phyloP scores from a whole-genome alignment of 345 rosid genomes.

The sweet orange (Citrus sinensis) region DNA sequence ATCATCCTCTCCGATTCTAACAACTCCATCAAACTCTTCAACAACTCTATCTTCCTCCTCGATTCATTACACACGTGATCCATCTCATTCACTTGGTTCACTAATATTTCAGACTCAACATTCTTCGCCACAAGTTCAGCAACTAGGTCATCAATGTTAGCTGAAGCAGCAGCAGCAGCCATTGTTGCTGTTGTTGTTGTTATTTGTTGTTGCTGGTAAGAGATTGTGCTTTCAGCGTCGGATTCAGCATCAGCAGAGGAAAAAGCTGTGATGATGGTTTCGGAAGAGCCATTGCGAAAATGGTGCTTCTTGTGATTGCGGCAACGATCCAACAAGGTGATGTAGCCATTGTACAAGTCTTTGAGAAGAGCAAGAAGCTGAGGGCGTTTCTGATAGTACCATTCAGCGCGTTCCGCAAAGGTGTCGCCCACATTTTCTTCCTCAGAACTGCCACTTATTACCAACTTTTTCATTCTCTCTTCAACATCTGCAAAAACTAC shows the following conservation, averaged over 20 bases:
- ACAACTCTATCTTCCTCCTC: constrained; percentile 44
- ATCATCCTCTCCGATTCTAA: constrained; percentile 67
- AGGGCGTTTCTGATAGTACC: constrained; percentile 68
- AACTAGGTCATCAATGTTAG: constrained; percentile 33
- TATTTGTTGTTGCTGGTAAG: constrained; percentile 32
- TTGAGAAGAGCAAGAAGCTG: constrained; percentile 52
- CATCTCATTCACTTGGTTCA: constrained; percentile 34
- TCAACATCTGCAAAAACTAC: constrained; percentile 39
- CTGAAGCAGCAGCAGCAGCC: neutral
- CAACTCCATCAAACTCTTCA: constrained; percentile 59
- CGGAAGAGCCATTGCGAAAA: neutral
- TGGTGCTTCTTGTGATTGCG: constrained; percentile 7
- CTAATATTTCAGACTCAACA: constrained; percentile 48
- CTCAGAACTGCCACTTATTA: constrained; percentile 14
- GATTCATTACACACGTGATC: constrained; percentile 39
- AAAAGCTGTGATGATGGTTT: neutral
- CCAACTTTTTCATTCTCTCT: constrained; percentile 44
- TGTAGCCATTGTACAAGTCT: constrained; percentile 59
- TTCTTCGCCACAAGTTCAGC: constrained; percentile 46
- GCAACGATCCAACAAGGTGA: constrained; percentile 43
- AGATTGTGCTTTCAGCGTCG: constrained; percentile 42
- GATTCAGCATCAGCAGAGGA: constrained; percentile 24
- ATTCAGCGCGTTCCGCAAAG: constrained; percentile 64
- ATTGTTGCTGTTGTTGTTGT: neutral
- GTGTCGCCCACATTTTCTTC: constrained; percentile 46